These are phyloP conservation scores for Solanum lycopersicoides DNA, from an alignment of 257 asterid species.

Conservation along the genomic window DNA sequence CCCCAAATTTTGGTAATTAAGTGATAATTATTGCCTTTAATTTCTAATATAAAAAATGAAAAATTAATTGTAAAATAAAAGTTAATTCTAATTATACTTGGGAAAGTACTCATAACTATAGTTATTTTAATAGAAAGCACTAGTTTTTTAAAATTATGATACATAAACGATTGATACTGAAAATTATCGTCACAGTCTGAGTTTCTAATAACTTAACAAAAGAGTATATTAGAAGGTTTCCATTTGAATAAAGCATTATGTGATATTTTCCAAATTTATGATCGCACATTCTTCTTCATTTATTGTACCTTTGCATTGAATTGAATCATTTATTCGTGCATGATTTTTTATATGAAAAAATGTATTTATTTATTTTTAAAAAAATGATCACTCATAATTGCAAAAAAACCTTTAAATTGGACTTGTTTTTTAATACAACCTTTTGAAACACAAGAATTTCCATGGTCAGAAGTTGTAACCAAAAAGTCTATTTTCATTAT, in stretches of 20 bases:
- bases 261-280: not conserved
- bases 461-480: not conserved
- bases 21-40: not conserved
- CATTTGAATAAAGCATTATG: not conserved
- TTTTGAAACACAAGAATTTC: not conserved
- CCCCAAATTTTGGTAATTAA: not conserved
- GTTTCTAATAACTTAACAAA: not conserved
- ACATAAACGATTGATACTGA: not conserved
- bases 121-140: not conserved
- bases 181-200: not conserved
- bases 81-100: not conserved
- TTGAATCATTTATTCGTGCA: not conserved
- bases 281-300: not conserved
- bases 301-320: not conserved
- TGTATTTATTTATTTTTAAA: too few species aligned
- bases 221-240: not conserved
- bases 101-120: not conserved
- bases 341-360: not conserved
- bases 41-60: not conserved
- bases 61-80: not conserved
- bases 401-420: not conserved
- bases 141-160: not conserved
- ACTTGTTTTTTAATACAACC: not conserved
- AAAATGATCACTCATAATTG: not conserved
- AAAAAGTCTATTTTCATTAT: not conserved